Conservation (phyloP, 228 moss, liverwort and hornwort species). For the Sphagnum magellanicum region DNA sequence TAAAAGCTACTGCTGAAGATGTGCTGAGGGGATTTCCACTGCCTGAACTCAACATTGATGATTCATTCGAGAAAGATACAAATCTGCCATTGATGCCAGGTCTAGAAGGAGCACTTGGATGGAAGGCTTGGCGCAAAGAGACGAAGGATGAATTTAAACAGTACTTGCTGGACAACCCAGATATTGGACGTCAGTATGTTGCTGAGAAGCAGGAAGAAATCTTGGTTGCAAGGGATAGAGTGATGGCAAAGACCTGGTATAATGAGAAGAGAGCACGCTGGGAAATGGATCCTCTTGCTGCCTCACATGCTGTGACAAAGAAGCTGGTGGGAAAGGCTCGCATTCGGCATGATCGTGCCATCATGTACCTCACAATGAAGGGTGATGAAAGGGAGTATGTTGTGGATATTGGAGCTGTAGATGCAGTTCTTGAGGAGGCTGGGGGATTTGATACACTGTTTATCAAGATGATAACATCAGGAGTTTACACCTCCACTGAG, state of each 20-base stretch:
- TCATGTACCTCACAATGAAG: constrained; percentile 76
- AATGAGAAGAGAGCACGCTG: constrained; percentile 63
- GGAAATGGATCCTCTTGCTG: constrained; percentile 85
- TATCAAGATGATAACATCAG: constrained; percentile 61
- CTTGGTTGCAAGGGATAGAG: constrained; percentile 79
- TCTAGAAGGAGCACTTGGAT: constrained; percentile 37
- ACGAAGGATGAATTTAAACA: constrained; percentile 32
- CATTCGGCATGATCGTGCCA: constrained; percentile 74
- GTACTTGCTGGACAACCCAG: constrained; percentile 35
- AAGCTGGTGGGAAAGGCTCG: constrained; percentile 71
- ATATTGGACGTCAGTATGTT: constrained; percentile 35
- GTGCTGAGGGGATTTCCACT: constrained; percentile 9
- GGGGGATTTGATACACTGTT: constrained; percentile 80
- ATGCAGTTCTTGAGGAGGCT: constrained; percentile 53
- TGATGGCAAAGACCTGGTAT: constrained; percentile 75
- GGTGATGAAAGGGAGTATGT: constrained; percentile 82
- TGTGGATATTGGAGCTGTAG: constrained; percentile 54
- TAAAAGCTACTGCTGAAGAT: constrained; percentile 25
- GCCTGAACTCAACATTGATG: constrained; percentile 12
- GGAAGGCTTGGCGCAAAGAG: constrained; percentile 37
- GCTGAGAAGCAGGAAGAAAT: constrained; percentile 54
- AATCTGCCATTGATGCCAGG: constrained; percentile 12
- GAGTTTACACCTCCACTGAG: constrained; percentile 55
- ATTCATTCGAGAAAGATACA: constrained; percentile 10
- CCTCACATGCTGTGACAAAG: constrained; percentile 68